These are phyloP conservation scores for Oligophagozyma castellii DNA, from an alignment of 1,139 yeast genomes.

Conservation along the genomic window DNA sequence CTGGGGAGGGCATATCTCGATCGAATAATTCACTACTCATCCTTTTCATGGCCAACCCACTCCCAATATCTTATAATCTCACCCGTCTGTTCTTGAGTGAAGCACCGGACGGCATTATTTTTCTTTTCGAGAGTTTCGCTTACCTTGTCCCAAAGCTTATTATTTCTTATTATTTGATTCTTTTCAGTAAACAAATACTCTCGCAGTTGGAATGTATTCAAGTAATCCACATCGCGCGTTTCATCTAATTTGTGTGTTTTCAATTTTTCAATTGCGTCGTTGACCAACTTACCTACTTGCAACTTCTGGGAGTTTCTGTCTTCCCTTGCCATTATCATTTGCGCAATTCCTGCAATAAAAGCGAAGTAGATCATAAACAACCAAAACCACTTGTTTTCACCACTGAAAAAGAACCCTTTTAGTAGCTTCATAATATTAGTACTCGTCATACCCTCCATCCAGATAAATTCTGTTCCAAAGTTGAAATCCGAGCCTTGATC, in stretches of 20 bases:
- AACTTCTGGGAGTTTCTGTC: neutral
- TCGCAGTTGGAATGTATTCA: conserved; percentile 63
- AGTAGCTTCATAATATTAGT: neutral
- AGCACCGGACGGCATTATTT: conserved; percentile 5
- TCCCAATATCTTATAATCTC: conserved; percentile 80
- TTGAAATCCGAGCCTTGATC: neutral
- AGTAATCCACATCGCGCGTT: conserved; percentile 18
- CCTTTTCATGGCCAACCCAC: too few species aligned
- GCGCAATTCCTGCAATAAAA: neutral
- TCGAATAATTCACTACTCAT: too few species aligned
- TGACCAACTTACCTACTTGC: conserved; percentile 19
- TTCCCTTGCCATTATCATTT: neutral
- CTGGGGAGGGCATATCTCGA: too few species aligned
- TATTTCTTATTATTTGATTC: conserved; percentile 31
- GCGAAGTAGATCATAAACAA: neutral
- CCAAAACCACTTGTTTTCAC: too few species aligned
- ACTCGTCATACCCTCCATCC: too few species aligned
- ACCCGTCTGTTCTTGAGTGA: conserved; percentile 51
- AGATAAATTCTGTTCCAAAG: neutral
- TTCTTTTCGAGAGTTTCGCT: conserved; percentile 42
- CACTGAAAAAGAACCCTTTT: too few species aligned
- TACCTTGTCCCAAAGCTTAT: conserved; percentile 50
- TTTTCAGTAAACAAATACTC: conserved; percentile 39
- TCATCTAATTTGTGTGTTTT: too few species aligned
- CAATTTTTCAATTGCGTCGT: conserved; percentile 31